Evolutionary conservation across 1,284 basidiomycete species (phyloP), one percentile per base, ranked within the genome.

Genomic region (Bjerkandera adusta): DNA sequence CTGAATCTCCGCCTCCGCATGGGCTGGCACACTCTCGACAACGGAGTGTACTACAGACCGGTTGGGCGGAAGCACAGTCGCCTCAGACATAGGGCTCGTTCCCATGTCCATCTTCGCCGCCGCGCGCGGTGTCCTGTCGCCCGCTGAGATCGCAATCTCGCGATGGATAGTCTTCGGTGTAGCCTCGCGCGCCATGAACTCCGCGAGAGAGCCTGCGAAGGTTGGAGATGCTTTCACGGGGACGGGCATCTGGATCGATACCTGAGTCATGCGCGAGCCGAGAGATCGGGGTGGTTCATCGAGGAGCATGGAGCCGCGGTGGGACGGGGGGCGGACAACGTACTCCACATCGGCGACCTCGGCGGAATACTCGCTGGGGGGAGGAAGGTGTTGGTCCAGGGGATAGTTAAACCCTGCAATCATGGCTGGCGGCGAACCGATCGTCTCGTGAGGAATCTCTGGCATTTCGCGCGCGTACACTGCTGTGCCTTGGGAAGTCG

Each of bases 241-340:
- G n/a, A 46, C 27, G 15, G 49, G 49, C 45, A 47, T 43, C 24
- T 47, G 36, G 21, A 50, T 50, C 13, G 38, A 22, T 30, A 8
- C 27, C 27, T 30, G 12, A 13, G 16, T 16, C 21, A 26, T 25
- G 36, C 36, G 24, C 21, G 27, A 8, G 27, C 27, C 8, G 27
- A n/a, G 27, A 30, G 27, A 8, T 8, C n/a, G 8, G 27, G 8
- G 25, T 13, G 8, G 30, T 24, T 21, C 20, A 29, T 32, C 41
- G 41, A 43, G 30, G 4, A 34, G 41, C 13, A 43, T 34, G 11
- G 30, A 22, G 39, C 24, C 34, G 18, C 22, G 34, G 11, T 18
- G 15, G 34, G n/a, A n/a, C n/a, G n/a, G n/a, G n/a, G n/a, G n/a
- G n/a, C n/a, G n/a, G n/a, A n/a, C n/a, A n/a, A n/a, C n/a, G n/a